Conservation (phyloP, 257 asterid species). For the Echium plantagineum region DNA sequence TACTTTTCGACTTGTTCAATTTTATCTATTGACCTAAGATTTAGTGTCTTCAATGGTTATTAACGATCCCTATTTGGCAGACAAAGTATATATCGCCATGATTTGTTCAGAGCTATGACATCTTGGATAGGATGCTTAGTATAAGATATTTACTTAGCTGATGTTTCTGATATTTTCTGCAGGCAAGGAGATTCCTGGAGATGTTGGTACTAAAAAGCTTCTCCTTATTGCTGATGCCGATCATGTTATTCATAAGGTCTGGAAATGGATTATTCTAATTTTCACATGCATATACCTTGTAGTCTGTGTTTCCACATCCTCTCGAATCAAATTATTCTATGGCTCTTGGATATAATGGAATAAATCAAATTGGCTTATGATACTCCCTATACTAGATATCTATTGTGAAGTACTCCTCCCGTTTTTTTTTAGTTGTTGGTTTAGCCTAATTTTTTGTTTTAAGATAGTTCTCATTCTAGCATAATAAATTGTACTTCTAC, state of each 20-base stretch:
- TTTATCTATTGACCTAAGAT: not conserved
- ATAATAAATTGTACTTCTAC: too few relatives aligned
- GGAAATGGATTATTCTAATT: conserved; percentile 6
- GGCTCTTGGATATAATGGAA: too few relatives aligned
- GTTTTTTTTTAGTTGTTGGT: too few relatives aligned
- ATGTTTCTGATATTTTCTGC: conserved; percentile 10
- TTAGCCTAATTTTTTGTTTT: too few relatives aligned
- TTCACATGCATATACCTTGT: not conserved
- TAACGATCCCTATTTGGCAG: not conserved
- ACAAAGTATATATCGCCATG: not conserved
- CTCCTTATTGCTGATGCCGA: conserved; percentile 57
- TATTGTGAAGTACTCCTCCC: too few relatives aligned
- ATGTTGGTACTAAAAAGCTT: conserved; percentile 30
- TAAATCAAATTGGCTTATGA: too few relatives aligned
- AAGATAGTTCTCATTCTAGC: too few relatives aligned
- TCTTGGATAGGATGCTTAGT: not conserved
- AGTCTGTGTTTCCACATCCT: too few relatives aligned
- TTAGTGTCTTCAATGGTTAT: not conserved
- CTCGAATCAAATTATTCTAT: too few relatives aligned
- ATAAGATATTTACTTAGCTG: not conserved
- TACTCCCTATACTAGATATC: too few relatives aligned
- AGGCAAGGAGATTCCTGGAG: conserved; percentile 72
- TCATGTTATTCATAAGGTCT: conserved; percentile 67
- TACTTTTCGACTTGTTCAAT: not conserved
- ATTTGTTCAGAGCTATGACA: not conserved